These are phyloP conservation scores for Elymus sibiricus DNA, from an alignment of 176 grass and related monocot genomes.

Conservation along the genomic window DNA sequence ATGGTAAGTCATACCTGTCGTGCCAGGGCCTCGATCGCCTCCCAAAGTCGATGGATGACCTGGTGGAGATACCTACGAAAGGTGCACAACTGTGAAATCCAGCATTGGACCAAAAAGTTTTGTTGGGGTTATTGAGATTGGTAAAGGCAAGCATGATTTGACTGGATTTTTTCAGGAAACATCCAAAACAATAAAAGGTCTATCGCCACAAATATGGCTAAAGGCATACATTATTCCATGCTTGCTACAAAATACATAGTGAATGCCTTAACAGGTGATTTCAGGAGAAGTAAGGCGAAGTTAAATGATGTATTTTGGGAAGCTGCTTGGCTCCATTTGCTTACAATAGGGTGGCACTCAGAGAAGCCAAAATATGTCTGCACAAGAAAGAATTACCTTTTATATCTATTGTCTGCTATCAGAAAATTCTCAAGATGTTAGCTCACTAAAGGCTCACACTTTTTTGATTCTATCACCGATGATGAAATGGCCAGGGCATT, in stretches of 20 bases:
- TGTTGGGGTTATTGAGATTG: conserved; percentile 48
- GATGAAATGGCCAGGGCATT: too few species aligned
- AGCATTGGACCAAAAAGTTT: conserved; percentile 35
- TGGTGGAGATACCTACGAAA: too few species aligned
- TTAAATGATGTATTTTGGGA: conserved; percentile 55
- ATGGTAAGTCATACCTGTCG: too few species aligned
- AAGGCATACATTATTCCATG: too few species aligned
- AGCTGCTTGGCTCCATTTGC: conserved; percentile 48
- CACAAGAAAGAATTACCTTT: conserved; percentile 40
- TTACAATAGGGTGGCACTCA: conserved; percentile 58
- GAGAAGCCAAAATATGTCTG: conserved; percentile 46
- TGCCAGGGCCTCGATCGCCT: neutral
- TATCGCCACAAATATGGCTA: too few species aligned
- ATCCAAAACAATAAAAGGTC: too few species aligned
- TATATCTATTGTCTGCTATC: conserved; percentile 34
- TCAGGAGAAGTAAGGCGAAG: conserved; percentile 53
- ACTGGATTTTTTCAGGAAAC: neutral
- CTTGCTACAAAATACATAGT: too few species aligned
- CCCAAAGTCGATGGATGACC: too few species aligned
- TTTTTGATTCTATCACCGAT: too few species aligned
- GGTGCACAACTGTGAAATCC: conserved; percentile 22
- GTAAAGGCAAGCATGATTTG: conserved; percentile 54
- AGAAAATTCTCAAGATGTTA: conserved; percentile 56
- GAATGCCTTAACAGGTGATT: conserved; percentile 33
- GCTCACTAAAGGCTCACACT: too few species aligned